Evolutionary conservation across 148 eudicot genomes (phyloP).

Genomic region (Hydrangea macrophylla): DNA sequence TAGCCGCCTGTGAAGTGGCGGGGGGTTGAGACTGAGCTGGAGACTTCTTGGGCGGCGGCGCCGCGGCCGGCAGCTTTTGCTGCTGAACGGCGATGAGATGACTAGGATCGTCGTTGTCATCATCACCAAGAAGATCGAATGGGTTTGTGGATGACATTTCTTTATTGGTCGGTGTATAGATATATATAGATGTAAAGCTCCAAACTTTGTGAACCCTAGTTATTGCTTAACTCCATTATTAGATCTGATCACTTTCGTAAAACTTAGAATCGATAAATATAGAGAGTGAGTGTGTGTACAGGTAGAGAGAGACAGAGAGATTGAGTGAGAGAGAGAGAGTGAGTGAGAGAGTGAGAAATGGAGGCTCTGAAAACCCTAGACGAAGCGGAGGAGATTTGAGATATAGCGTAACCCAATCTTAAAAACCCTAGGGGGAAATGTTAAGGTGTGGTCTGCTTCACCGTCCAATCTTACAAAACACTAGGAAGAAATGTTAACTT

Average conservation of each 20-base stretch:
- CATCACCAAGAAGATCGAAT: conserved; percentile 53
- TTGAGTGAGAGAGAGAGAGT: background rate
- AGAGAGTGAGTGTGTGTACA: background rate
- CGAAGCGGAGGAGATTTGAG: conserved; percentile 22
- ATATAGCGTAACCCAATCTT: conserved; percentile 12
- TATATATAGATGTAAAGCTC: background rate
- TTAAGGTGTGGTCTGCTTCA: conserved; percentile 18
- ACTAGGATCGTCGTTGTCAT: conserved; percentile 52
- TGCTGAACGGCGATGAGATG: conserved; percentile 43
- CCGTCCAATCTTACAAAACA: too few species aligned
- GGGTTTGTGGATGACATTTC: conserved; percentile 60
- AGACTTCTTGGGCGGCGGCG: conserved; percentile 19
- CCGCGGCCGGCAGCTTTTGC: conserved; percentile 29
- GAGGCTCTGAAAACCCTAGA: conserved; percentile 33
- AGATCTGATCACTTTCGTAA: background rate
- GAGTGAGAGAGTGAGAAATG: background rate
- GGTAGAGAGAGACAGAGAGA: background rate
- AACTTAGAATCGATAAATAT: background rate
- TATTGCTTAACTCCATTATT: conserved; percentile 20
- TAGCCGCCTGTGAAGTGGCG: conserved; percentile 24
- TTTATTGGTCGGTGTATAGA: background rate
- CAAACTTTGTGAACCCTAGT: conserved; percentile 15
- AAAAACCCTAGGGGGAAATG: conserved; percentile 33
- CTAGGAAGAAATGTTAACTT: conserved; percentile 7
- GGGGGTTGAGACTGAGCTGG: conserved; percentile 18